Percentiles rank a stretch among this genome's conserved stretches.
These are phyloP conservation scores for Pleurotus sapidus DNA, from an alignment of 768 basidiomycete genomes.

Conservation along the genomic window DNA sequence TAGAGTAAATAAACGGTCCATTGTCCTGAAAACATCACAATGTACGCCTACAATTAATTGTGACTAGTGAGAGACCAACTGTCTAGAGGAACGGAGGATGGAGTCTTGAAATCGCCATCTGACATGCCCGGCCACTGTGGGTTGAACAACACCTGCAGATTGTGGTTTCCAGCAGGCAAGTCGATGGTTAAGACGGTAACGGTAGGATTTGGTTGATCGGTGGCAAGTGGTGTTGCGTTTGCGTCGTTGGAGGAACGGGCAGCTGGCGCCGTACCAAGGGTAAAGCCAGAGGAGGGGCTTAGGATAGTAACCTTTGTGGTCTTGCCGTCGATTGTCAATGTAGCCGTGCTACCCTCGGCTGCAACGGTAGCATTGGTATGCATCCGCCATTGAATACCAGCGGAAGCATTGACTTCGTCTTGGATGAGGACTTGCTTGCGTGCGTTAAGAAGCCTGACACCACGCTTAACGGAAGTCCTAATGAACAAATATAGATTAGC, in stretches of 20 bases:
- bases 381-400: conserved; percentile 80
- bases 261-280: conserved; percentile 56
- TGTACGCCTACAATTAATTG: conserved; percentile 34
- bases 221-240: conserved; percentile 58
- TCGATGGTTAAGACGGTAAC: conserved; percentile 79
- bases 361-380: conserved; percentile 91
- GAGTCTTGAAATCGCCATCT: conserved; percentile 57
- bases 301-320: conserved; percentile 65
- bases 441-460: conserved; percentile 77
- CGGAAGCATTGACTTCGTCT: conserved; percentile 76
- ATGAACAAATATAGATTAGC: conserved; percentile 13
- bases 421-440: conserved; percentile 89
- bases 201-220: conserved; percentile 74
- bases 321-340: conserved; percentile 67
- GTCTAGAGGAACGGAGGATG: conserved; percentile 65
- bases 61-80: conserved; percentile 83
- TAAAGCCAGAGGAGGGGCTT: conserved; percentile 63
- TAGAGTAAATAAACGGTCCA: conserved; percentile 1
- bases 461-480: conserved; percentile 77
- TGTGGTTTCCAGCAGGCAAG: conserved; percentile 69
- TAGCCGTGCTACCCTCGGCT: conserved; percentile 55
- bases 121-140: conserved; percentile 87
- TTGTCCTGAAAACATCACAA: conserved; percentile 15
- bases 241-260: conserved; percentile 40
- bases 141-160: conserved; percentile 82